Evolutionary conservation across 345 rosid genomes (phyloP).

Genomic region (Ricinus communis): DNA sequence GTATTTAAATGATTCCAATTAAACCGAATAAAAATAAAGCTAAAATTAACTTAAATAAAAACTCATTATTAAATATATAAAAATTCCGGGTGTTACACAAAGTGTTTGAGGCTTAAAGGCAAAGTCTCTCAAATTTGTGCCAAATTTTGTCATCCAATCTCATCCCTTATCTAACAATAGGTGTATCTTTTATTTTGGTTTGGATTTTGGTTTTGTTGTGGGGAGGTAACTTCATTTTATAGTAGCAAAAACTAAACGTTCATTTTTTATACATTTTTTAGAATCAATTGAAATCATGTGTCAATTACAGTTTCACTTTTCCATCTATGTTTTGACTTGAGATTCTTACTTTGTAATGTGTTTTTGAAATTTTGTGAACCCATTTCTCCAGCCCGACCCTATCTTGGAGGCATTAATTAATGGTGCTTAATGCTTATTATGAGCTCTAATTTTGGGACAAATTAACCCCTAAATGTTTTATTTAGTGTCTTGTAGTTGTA

Average conservation of each 20-base stretch:
- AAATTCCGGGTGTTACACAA: no score
- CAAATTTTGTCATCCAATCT: slow-evolving; percentile 2
- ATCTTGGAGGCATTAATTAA: neutral
- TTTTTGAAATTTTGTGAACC: neutral
- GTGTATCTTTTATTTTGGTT: neutral
- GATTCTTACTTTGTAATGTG: neutral
- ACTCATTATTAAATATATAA: no score
- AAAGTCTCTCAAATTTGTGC: neutral
- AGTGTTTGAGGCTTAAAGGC: no score
- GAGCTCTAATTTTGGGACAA: neutral
- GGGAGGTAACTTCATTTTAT: neutral
- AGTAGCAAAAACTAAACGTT: neutral
- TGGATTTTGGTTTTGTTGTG: neutral
- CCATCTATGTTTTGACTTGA: neutral
- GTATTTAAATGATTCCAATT: no score
- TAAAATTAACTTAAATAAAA: no score
- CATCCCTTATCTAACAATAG: neutral
- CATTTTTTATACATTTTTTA: neutral
- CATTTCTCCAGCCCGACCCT: neutral
- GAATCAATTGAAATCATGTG: neutral
- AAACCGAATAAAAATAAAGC: no score
- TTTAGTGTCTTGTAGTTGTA: no score
- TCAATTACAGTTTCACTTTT: neutral
- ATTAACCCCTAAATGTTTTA: no score
- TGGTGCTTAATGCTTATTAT: neutral